Evolutionary conservation across 139 green algal genomes (phyloP).

Genomic region (Yamagishiella unicocca): DNA sequence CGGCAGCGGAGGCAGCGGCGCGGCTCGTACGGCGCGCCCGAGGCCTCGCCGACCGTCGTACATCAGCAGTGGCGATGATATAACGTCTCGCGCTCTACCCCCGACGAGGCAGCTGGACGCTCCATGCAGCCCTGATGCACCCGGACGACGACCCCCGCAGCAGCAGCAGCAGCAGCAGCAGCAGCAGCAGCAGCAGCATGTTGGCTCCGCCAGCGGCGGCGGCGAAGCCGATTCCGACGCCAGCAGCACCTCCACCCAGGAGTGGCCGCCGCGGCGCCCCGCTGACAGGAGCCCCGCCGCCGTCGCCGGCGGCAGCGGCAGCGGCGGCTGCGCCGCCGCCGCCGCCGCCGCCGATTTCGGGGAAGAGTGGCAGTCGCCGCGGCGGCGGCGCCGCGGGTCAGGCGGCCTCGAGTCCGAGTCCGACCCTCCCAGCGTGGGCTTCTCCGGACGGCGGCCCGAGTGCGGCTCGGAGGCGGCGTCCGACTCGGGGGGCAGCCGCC

Average conservation of each 20-base stretch:
- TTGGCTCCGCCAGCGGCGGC: neutral
- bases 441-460: neutral
- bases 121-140: too few species aligned
- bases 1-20: neutral
- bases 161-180: too few species aligned
- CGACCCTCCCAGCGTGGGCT: slow-evolving; percentile 1
- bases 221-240: neutral
- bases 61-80: too few species aligned
- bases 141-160: too few species aligned
- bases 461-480: neutral
- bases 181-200: too few species aligned
- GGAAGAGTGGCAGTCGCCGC: neutral
- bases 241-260: slow-evolving; percentile 29
- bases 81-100: too few species aligned
- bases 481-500: neutral
- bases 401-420: neutral
- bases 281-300: neutral
- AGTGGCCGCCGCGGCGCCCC: slow-evolving; percentile 5
- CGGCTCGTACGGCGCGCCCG: neutral
- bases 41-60: neutral
- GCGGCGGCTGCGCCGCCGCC: neutral
- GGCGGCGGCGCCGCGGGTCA: neutral
- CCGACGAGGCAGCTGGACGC: too few species aligned
- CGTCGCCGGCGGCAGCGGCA: too few species aligned
- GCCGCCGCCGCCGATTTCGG: neutral